Evolutionary conservation across 2,329 filamentous ascomycete species (phyloP), one percentile per base, ranked within the genome.

Genomic region (Thielaviopsis populi): DNA sequence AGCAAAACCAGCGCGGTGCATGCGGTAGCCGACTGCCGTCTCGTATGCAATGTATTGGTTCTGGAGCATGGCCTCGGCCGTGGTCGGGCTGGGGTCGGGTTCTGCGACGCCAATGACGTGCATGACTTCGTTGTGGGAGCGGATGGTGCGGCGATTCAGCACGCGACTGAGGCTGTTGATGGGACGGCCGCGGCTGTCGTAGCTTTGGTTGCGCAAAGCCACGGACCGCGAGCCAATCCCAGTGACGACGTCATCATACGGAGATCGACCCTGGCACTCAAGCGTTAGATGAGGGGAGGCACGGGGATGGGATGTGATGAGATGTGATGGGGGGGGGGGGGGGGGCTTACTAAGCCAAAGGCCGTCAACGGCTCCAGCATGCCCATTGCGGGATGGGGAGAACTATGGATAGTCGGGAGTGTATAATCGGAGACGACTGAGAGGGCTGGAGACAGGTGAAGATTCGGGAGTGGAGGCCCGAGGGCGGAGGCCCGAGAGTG

Each of bases 61-160:
- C 11, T 74, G 73, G 1, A 73, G 71, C 48, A 78, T 76, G 6
- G 72, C 70, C 61, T 78, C 74, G 4, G 73, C 72, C 3, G 75
- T 74, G 24, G 72, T 70, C 3, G 69, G 69, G 7, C 72, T 72
- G 61, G 77, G 78, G 62, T 84, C 81, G 15, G 81, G 79, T 68
- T 84, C 82, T 8, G 81, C 82, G 3, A 84, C 82, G 4, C 82
- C 82, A 46, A 84, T 84, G 10, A 83, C 80, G 19, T 79, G 75
- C 82, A 84, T 84, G 2, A 84, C 82, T 67, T 84, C 81, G 67
- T 84, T 84, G 68, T 84, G 82, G 10, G 82, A 78, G 61, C 82
- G 76, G 30, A 84, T 80, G 40, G 83, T 77, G 65, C 82, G 78
- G 59, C 78, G 76, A 67, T 83, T 83, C 67, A 82, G 77, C 13